Evolutionary conservation across 2,329 filamentous ascomycete genomes (phyloP), one percentile per base, ranked within the genome.

Genomic region (Cadophora malorum): DNA sequence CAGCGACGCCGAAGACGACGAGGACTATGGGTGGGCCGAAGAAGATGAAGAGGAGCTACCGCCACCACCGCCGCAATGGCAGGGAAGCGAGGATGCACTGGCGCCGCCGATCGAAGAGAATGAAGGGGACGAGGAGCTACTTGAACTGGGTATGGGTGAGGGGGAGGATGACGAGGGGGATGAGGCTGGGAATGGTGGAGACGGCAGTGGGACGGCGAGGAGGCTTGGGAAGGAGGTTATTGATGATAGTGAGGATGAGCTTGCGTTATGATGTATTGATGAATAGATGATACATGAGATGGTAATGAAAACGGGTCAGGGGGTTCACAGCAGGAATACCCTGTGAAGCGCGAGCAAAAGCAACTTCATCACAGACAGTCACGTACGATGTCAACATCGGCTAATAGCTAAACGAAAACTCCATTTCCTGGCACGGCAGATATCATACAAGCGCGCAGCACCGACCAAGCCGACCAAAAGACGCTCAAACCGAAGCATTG

Each of bases 1-100:
- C 69, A 90, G 86, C 70, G 87, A 89, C 53, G 86, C 85, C 35
- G 74, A 77, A 71, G 83, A 83, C 19, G 88, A 90, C 68, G 90
- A 92, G 70, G 88, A 91, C 74, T 92, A 92, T 74, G 90, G 89
- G 16, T 93, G 90, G 90, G 85, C 85, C 49, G 86, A 91, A 63
- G 86, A 88, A 55, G 88, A 90, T 73, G 89, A 90, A 66, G 84
- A 86, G 65, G 83, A 85, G 62, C 80, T 89, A 73, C 87, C 88
- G 12, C 81, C 80, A 3, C 85, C 84, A 78, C 87, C 87, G n/a
- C 86, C 87, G 9, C 88, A 90, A 76, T 90, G 87, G 86, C 88
- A 90, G 78, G 88, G 88, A 23, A 90, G 87, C 72, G 88, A 90
- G 74, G 88, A 90, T 74, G 79, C 89, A 55, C 79, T 90, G 45